Evolutionary conservation across 179 eudicot species (phyloP).

Genomic region (Beta macrorhiza): DNA sequence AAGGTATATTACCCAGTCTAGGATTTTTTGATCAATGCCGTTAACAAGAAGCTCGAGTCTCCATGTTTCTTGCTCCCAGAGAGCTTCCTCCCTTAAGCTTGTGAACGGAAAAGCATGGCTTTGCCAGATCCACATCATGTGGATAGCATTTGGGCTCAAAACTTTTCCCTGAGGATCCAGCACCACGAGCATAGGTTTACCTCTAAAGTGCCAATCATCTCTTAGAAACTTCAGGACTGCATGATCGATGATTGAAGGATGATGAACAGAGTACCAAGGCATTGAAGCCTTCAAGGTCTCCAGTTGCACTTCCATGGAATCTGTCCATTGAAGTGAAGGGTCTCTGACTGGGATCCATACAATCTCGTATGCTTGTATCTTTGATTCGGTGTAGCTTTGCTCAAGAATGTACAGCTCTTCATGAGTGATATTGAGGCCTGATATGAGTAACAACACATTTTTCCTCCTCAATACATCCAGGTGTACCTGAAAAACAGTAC

Average conservation of each 20-base stretch:
- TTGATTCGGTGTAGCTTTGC: constrained; percentile 57
- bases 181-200: constrained; percentile 61
- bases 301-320: constrained; percentile 37
- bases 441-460: constrained; percentile 59
- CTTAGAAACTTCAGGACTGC: constrained; percentile 46
- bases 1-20: constrained; percentile 41
- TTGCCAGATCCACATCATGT: constrained; percentile 76
- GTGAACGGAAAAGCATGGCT: constrained; percentile 61
- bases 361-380: constrained; percentile 50
- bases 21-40: constrained; percentile 45
- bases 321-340: constrained; percentile 41
- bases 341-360: constrained; percentile 65
- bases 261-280: constrained; percentile 67
- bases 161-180: constrained; percentile 59
- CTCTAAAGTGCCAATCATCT: constrained; percentile 53
- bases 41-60: constrained; percentile 51
- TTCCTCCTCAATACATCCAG: constrained; percentile 52
- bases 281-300: constrained; percentile 52
- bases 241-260: constrained; percentile 40
- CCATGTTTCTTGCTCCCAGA: constrained; percentile 57
- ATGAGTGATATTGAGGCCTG: constrained; percentile 51
- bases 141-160: constrained; percentile 60
- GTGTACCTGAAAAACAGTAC: constrained; percentile 36
- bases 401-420: constrained; percentile 64
- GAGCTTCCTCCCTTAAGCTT: constrained; percentile 39